phyloP scores from a whole-genome alignment of 1,139 yeast species.

The Kurtzmaniella quercitrusa region DNA sequence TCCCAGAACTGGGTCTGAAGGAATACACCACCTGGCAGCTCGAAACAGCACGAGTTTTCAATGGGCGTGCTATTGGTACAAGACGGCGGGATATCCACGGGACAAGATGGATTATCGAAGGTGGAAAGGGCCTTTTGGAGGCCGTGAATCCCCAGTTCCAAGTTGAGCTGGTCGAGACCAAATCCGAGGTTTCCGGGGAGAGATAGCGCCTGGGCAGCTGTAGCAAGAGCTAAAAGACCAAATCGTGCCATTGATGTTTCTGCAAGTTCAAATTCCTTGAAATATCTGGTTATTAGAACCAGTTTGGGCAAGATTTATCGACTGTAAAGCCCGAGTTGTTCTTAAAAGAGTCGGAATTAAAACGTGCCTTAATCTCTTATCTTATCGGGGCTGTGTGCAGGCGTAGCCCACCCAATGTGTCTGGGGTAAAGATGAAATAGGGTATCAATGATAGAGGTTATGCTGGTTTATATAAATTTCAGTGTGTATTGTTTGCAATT shows the following conservation, averaged over 20 bases:
- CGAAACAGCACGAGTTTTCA: constrained; percentile 72
- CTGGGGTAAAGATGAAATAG: too few relatives aligned
- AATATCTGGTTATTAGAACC: too few relatives aligned
- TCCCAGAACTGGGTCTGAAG: constrained; percentile 95
- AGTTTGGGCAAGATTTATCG: too few relatives aligned
- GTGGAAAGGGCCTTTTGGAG: not conserved
- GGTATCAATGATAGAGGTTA: too few relatives aligned
- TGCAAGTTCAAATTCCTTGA: not conserved
- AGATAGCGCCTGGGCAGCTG: not conserved
- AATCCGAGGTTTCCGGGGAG: not conserved
- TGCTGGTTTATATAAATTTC: too few relatives aligned
- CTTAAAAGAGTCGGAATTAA: too few relatives aligned
- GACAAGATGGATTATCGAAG: constrained; percentile 38
- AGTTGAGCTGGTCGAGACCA: not conserved
- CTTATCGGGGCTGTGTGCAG: not conserved
- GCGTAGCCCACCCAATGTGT: too few relatives aligned
- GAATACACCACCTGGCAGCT: constrained; percentile 81
- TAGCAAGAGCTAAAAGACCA: not conserved
- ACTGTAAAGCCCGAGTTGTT: not conserved
- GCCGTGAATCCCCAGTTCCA: not conserved
- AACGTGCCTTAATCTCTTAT: too few relatives aligned
- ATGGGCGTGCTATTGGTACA: constrained; percentile 44
- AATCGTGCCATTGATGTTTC: not conserved
- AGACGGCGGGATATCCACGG: constrained; percentile 62
- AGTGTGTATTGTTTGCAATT: too few relatives aligned